These are phyloP conservation scores for Oenanthe javanica DNA, from an alignment of 140 eudicot genomes.

Conservation along the genomic window DNA sequence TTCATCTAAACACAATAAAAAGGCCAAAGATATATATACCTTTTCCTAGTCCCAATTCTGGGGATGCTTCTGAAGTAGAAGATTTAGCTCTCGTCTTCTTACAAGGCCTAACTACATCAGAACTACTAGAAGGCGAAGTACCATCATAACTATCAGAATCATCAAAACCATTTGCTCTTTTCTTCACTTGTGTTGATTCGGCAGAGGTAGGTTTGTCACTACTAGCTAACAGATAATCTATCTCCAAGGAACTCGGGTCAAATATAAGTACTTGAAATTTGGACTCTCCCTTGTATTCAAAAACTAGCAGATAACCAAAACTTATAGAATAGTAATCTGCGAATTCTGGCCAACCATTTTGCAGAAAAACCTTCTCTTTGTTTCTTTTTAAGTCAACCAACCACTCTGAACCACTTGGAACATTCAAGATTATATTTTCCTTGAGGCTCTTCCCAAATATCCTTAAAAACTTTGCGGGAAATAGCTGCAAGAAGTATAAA, in stretches of 20 bases:
- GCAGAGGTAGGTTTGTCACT: not conserved
- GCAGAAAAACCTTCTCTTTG: slow-evolving; percentile 7
- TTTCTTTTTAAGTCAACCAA: slow-evolving; percentile 1
- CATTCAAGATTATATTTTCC: not conserved
- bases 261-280: slow-evolving; percentile 13
- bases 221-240: slow-evolving; percentile 7
- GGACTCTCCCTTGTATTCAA: slow-evolving; percentile 11
- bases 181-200: not conserved
- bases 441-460: not conserved
- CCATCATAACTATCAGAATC: too few species aligned
- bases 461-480: too few species aligned
- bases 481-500: too few species aligned
- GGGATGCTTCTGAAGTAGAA: not conserved
- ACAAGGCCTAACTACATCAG: not conserved
- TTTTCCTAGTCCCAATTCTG: too few species aligned
- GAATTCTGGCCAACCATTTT: slow-evolving; percentile 26
- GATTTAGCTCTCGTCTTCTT: not conserved
- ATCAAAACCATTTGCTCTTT: not conserved
- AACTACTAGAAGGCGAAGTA: too few species aligned
- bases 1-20: not conserved
- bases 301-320: slow-evolving; percentile 11
- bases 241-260: slow-evolving; percentile 22
- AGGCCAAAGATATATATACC: too few species aligned
- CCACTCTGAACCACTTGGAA: slow-evolving; percentile 9
- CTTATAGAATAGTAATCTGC: slow-evolving; percentile 5